phyloP scores from a whole-genome alignment of 768 basidiomycete species.

The Auricularia heimuer region DNA sequence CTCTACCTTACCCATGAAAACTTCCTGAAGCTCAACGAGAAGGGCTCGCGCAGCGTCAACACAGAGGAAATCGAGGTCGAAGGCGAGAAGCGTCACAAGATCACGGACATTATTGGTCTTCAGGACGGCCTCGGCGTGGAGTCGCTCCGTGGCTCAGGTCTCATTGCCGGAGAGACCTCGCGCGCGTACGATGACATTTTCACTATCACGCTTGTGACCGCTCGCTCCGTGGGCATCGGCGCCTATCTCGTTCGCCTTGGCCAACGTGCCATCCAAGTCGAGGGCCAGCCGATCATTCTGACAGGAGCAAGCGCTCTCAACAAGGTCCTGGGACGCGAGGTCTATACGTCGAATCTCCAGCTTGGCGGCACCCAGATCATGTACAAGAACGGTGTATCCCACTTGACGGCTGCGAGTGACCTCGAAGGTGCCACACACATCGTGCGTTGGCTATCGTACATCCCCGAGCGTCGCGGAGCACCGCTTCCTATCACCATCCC shows the following conservation, averaged over 20 bases:
- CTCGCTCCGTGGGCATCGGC: slow-evolving; percentile 97
- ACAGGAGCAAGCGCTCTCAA: slow-evolving; percentile 95
- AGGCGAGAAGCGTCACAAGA: slow-evolving; percentile 85
- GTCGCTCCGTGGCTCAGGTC: slow-evolving; percentile 88
- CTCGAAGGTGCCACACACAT: slow-evolving; percentile 92
- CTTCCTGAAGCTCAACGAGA: slow-evolving; percentile 80
- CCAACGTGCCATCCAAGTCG: slow-evolving; percentile 95
- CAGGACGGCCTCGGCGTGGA: slow-evolving; percentile 97
- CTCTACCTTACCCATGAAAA: slow-evolving; percentile 92
- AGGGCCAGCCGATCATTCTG: slow-evolving; percentile 98
- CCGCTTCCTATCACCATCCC: slow-evolving; percentile 65
- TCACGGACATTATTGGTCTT: slow-evolving; percentile 94
- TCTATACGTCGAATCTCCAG: slow-evolving; percentile 96
- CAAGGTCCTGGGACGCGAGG: slow-evolving; percentile 97
- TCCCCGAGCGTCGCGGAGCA: slow-evolving; percentile 74
- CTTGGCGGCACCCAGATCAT: slow-evolving; percentile 99
- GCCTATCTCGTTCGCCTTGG: slow-evolving; percentile 97
- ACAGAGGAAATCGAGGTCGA: slow-evolving; percentile 77
- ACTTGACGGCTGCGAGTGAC: slow-evolving; percentile 90
- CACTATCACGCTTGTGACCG: slow-evolving; percentile 97
- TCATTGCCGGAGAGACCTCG: slow-evolving; percentile 97
- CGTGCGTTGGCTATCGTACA: slow-evolving; percentile 88
- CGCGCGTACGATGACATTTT: slow-evolving; percentile 99
- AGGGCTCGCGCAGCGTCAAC: slow-evolving; percentile 65
- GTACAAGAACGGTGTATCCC: slow-evolving; percentile 99